Conservation (phyloP, 2,329 filamentous ascomycete genomes). For the Fusarium gaditjirri region DNA sequence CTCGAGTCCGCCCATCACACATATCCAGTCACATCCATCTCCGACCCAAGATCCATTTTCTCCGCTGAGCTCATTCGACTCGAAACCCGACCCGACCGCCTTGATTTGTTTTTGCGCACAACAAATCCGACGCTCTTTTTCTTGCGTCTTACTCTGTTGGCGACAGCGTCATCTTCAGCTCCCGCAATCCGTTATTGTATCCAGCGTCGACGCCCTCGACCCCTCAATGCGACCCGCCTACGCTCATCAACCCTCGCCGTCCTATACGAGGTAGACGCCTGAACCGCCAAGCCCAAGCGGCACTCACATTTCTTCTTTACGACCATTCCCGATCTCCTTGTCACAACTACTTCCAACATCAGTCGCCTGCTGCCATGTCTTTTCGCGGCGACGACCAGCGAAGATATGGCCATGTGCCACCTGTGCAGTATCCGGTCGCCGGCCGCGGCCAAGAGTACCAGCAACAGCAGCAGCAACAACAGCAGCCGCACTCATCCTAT, state of each 20-base stretch:
- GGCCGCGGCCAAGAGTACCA: conserved; percentile 48
- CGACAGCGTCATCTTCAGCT: conserved; percentile 13
- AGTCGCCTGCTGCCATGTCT: conserved; percentile 60
- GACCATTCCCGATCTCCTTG: conserved; percentile 15
- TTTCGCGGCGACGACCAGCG: conserved; percentile 71
- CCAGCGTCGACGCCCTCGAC: conserved; percentile 14
- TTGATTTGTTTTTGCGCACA: conserved; percentile 27
- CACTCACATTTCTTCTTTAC: conserved; percentile 30
- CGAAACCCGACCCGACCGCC: conserved; percentile 21
- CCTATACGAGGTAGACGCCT: conserved; percentile 42
- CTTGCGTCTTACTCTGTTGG: conserved; percentile 1
- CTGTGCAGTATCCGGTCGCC: conserved; percentile 70
- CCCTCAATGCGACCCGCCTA: conserved; percentile 44
- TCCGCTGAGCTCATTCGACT: conserved; percentile 34
- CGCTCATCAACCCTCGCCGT: conserved; percentile 36
- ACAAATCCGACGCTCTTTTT: conserved; percentile 29
- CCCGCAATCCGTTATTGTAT: not conserved
- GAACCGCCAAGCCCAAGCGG: conserved; percentile 41
- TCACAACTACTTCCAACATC: conserved; percentile 10
- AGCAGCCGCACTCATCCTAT: conserved; percentile 48
- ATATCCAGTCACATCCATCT: conserved; percentile 6
- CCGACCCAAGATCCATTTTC: conserved; percentile 36
- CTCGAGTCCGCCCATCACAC: conserved; percentile 39
- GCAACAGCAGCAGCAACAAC: conserved; percentile 50
- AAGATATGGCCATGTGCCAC: conserved; percentile 74